A percentile compares a stretch with the other conserved stretches of the same genome.
These are phyloP conservation scores for Lathyrus tuberosus DNA, from an alignment of 306 rosid genomes.

Conservation along the genomic window DNA sequence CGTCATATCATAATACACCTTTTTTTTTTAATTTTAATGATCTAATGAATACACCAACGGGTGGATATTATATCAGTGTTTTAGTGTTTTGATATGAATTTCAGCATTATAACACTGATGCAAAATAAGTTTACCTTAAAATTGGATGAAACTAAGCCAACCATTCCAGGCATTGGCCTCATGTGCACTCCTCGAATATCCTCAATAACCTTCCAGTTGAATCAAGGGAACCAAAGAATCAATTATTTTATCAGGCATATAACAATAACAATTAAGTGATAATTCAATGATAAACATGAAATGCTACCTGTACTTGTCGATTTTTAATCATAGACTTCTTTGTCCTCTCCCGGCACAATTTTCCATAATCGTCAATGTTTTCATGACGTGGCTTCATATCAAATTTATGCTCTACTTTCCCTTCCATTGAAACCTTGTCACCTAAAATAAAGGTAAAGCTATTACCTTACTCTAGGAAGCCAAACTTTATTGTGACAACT, in stretches of 20 bases:
- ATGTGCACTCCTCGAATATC: conserved; percentile 89
- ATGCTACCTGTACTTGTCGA: conserved; percentile 83
- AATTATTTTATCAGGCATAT: conserved; percentile 17
- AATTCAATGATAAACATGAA: conserved; percentile 29
- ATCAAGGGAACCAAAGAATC: conserved; percentile 40
- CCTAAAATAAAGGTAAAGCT: conserved; percentile 49
- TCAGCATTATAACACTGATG: neutral
- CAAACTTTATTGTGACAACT: neutral
- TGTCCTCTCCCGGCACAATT: conserved; percentile 94
- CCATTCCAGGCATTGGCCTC: conserved; percentile 99
- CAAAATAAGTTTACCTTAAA: conserved; percentile 71
- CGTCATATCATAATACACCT: neutral
- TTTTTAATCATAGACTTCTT: conserved; percentile 79
- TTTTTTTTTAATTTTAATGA: neutral
- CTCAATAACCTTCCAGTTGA: conserved; percentile 71
- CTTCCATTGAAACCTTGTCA: conserved; percentile 81
- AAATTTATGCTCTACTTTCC: conserved; percentile 95
- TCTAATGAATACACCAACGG: neutral
- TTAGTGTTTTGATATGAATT: conserved; percentile 5
- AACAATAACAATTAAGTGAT: conserved; percentile 19
- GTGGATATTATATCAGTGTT: neutral
- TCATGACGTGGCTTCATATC: conserved; percentile 97
- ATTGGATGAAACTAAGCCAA: conserved; percentile 78
- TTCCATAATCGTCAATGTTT: conserved; percentile 89
- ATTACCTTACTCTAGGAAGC: conserved; percentile 27